Conservation (phyloP, 257 asterid genomes). For the Nicotiana sylvestris region DNA sequence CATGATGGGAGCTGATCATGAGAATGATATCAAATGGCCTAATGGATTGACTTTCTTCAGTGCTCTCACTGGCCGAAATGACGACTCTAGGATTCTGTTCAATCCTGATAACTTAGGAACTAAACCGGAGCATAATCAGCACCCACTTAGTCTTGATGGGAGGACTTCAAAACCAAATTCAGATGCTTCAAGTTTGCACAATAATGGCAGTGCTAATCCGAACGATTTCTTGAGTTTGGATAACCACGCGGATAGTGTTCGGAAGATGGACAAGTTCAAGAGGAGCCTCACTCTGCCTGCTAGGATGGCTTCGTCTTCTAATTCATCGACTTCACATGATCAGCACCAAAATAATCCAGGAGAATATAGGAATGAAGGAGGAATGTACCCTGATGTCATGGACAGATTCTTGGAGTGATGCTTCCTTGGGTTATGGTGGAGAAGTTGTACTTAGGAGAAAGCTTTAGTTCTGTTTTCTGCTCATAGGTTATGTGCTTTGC, state of each 20-base stretch:
- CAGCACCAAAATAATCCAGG: conserved; percentile 56
- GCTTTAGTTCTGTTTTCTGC: conserved; percentile 19
- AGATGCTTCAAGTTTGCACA: conserved; percentile 37
- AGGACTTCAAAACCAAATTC: conserved; percentile 26
- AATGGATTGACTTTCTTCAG: conserved; percentile 71
- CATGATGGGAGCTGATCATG: conserved; percentile 58
- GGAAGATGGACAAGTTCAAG: conserved; percentile 70
- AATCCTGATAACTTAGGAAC: conserved; percentile 49
- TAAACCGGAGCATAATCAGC: conserved; percentile 31
- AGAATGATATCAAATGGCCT: conserved; percentile 91
- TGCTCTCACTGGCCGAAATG: conserved; percentile 68
- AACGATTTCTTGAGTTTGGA: conserved; percentile 83
- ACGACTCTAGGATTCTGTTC: conserved; percentile 70
- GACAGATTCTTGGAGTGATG: conserved; percentile 78
- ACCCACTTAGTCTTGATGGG: conserved; percentile 19
- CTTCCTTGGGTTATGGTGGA: conserved; percentile 5
- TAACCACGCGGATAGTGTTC: conserved; percentile 35
- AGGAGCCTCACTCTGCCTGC: conserved; percentile 85
- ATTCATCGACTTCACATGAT: conserved; percentile 64
- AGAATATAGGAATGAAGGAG: conserved; percentile 64
- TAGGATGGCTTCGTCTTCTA: conserved; percentile 67
- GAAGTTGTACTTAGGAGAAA: conserved; percentile 35
- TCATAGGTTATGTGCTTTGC: conserved; percentile 26
- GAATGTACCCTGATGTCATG: conserved; percentile 86
- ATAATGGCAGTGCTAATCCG: conserved; percentile 23